Base-by-base conservation (phyloP, 1,139 yeast genomes). In the Yamadazyma epiphylla region DNA sequence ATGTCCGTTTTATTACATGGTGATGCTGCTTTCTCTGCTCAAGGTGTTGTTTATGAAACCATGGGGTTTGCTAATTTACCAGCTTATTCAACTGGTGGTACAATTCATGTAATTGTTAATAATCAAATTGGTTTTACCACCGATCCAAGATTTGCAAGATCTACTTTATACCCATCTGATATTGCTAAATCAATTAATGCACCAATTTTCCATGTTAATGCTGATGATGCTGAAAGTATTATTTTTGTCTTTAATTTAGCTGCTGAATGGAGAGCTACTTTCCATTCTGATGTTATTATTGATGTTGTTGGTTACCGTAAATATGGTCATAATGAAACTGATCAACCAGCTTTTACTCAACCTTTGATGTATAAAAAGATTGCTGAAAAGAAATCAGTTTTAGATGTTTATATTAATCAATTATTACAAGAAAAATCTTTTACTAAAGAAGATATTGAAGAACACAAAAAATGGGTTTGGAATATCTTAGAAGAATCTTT, bases 101-200 rank as follows among this genome's bases (percentile, higher is more conserved):
- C 97, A 35, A 74, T 91, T 45, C 98, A 91, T 64, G 77, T 91
- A 46, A 89, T 91, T 53, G 88, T 91, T 44, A 94, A 94, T 67
- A 91, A 91, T 70, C 99, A 91, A 74, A 91, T 91, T 60, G 99
- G 99, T 64, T 91, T 91, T 77, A 91, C 99, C 44, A 91, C 99
- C 31, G 97, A 91, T 61, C 98, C 99, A 48, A 77, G 96, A 70
- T 84, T 84, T 53, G 89, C 96, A 22, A 82, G 99, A 71, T 91
- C 98, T 20, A 91, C 98, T 28, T 91, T 94, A 53, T 94, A 91
- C 63, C 97, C 98, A 50, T 85, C 96, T 15, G 99, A 91, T 68
- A 77, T 94, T 55, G 98, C 97, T 49, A 94, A 94, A 70, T 71
- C 95, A 24, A 84, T 87, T 57, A 91, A 91, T 56, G 96, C 97